Evolutionary conservation across 1,284 basidiomycete species (phyloP).

Genomic region (Grifola frondosa): DNA sequence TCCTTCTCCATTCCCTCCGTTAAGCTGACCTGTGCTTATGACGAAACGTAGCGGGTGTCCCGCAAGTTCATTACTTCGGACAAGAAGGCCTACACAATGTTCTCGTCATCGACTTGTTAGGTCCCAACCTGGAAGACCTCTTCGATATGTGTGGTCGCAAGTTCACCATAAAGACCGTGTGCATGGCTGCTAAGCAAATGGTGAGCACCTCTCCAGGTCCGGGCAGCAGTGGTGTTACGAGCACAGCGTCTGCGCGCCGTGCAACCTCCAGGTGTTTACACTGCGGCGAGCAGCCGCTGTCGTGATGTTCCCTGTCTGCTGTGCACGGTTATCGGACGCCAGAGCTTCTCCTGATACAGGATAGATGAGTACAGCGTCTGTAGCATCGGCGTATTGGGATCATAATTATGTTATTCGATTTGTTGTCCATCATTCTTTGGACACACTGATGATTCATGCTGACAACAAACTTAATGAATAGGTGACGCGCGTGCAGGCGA

Average conservation of each 20-base stretch:
- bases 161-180: conserved; percentile 96
- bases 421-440: no score
- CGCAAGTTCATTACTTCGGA: conserved; percentile 98
- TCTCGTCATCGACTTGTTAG: conserved; percentile 94
- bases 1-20: not conserved
- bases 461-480: conserved; percentile 30
- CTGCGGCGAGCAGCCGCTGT: no score
- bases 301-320: no score
- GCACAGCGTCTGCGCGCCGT: not conserved
- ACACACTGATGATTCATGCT: conserved; percentile 4
- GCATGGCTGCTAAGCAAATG: conserved; percentile 99
- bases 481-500: conserved; percentile 96
- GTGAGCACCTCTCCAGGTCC: conserved; percentile 62
- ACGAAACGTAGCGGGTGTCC: conserved; percentile 72
- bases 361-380: no score
- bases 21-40: not conserved
- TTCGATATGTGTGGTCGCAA: conserved; percentile 99
- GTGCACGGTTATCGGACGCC: no score
- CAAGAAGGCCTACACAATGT: conserved; percentile 98
- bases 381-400: no score
- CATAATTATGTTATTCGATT: no score
- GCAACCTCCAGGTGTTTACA: no score
- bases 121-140: conserved; percentile 94
- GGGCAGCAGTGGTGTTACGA: conserved; percentile 1
- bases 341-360: not conserved